Evolutionary conservation across 129 eudicot genomes (phyloP).

Genomic region (Gnaphalium uliginosum): DNA sequence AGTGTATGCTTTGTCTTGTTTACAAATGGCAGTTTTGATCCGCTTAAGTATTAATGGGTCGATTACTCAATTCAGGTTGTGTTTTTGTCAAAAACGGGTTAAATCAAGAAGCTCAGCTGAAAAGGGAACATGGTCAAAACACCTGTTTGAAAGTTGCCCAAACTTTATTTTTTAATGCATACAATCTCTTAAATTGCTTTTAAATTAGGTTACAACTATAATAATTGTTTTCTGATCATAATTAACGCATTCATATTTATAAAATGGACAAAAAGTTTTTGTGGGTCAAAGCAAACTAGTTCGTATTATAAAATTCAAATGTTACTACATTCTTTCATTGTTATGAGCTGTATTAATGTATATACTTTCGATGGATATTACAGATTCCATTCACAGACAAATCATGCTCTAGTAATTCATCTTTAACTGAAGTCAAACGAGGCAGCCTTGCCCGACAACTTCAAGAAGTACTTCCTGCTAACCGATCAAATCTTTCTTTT

Average conservation of each 20-base stretch:
- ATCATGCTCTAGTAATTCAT: slow-evolving; percentile 39
- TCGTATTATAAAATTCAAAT: background rate
- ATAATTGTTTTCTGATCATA: background rate
- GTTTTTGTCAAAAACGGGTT: background rate
- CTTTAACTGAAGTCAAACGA: slow-evolving; percentile 36
- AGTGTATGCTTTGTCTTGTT: slow-evolving; percentile 1
- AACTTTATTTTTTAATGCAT: background rate
- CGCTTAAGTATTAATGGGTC: background rate
- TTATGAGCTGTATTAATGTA: background rate
- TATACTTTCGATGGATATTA: slow-evolving; percentile 22
- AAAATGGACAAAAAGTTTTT: background rate
- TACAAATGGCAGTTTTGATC: background rate
- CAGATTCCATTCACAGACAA: slow-evolving; percentile 39
- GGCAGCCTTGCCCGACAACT: slow-evolving; percentile 35
- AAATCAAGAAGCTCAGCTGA: background rate
- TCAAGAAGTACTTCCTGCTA: slow-evolving; percentile 77
- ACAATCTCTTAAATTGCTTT: no score
- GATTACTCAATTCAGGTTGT: background rate
- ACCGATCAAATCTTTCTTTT: slow-evolving; percentile 52
- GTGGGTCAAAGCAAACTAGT: background rate
- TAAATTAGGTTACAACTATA: background rate
- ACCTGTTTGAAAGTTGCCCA: background rate
- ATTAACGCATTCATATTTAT: background rate
- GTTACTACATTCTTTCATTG: slow-evolving; percentile 20
- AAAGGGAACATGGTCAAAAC: background rate